A percentile compares a stretch with the other conserved stretches of the same genome.
phyloP scores from a whole-genome alignment of 75 land plant species.

The Pinus albicaulis region DNA sequence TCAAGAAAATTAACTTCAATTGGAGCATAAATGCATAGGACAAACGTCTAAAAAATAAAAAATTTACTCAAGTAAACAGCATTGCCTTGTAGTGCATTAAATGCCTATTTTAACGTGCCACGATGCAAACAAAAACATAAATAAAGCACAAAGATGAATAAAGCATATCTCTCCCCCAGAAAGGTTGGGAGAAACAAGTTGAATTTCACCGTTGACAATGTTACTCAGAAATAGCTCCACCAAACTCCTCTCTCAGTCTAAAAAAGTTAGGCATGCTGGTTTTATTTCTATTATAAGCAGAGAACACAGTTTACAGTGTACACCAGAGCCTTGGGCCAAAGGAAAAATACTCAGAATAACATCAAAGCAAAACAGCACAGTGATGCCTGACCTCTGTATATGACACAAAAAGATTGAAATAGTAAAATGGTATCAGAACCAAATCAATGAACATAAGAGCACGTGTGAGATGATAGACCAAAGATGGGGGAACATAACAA shows the following conservation, averaged over 20 bases:
- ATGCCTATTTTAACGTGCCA: neutral
- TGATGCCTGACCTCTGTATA: neutral
- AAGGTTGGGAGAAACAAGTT: too few species aligned
- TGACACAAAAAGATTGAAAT: neutral
- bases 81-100: neutral
- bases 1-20: too few species aligned
- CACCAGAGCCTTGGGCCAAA: neutral
- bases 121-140: neutral
- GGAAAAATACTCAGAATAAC: neutral
- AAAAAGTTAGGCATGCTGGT: neutral
- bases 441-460: neutral
- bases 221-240: neutral
- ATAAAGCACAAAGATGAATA: neutral
- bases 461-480: neutral
- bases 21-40: too few species aligned
- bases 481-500: neutral
- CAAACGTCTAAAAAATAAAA: too few species aligned
- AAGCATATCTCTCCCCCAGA: neutral
- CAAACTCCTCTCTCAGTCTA: neutral
- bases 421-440: neutral
- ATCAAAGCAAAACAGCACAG: neutral
- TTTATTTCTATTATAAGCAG: neutral
- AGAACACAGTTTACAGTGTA: neutral
- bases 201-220: neutral
- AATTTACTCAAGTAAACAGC: too few species aligned